Base-by-base conservation (phyloP, 2,329 filamentous ascomycete genomes). In the Esteya vermicola region DNA sequence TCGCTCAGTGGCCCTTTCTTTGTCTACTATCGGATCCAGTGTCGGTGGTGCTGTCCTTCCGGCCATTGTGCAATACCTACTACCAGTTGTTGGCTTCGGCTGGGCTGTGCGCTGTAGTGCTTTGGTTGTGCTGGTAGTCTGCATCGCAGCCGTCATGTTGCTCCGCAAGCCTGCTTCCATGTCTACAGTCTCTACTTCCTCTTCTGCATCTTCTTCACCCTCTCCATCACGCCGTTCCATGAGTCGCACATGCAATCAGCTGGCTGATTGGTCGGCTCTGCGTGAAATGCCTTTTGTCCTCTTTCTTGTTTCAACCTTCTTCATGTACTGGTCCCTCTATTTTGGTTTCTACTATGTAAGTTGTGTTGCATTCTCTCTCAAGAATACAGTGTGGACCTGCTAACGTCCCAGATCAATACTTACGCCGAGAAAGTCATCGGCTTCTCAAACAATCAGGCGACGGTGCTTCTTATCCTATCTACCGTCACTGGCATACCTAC, bases 31-130 rank as follows among this genome's bases (percentile, higher is more conserved):
- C 1, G 79, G 79, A 1, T 74, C 72, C 12, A 68, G 71, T 2
- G 66, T 69, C 0, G 78, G 78, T 1, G 75, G 76, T 3, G 57
- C 81, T 4, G 60, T 82, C 7, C 81, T 78, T 50, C 77, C 78
- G 0, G 65, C 70, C 1, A 61, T 70, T 3, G 61, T 72, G 6
- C 63, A 68, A 51, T 68, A 75, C 39, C 57, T 81, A 7, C 62
- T 80, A 4, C 75, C 75, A 0, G 60, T 57, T 22, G 56, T 81
- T 14, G 78, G 78, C 0, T 82, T 81, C 49, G 62, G 65, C 2
- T 81, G 77, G 75, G 75, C 78, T 0, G 66, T 79, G 22, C 63
- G 78, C 2, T 66, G 69, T 4, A 59, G 75, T 21, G 75, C 68
- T 0, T 73, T 83, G 43, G 64, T 81, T 34, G 71, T 72, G 23